phyloP scores from a whole-genome alignment of 306 rosid species.

The Glycine soja region DNA sequence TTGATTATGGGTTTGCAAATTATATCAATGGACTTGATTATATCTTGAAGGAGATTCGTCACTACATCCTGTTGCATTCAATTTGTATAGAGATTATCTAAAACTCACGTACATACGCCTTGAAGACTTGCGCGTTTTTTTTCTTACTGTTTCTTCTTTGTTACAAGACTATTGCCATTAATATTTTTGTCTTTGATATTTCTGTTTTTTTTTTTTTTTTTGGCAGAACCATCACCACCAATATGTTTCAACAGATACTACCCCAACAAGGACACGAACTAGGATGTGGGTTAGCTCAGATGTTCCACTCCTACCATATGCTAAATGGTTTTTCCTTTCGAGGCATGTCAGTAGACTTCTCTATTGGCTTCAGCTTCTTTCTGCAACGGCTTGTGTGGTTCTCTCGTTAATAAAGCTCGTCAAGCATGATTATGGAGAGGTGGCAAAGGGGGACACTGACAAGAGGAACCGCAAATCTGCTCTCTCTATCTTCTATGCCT shows the following conservation, averaged over 20 bases:
- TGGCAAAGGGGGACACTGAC: slow-evolving; percentile 70
- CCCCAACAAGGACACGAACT: slow-evolving; percentile 55
- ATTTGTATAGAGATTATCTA: no score
- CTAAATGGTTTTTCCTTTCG: slow-evolving; percentile 65
- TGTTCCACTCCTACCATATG: slow-evolving; percentile 81
- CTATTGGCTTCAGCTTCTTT: slow-evolving; percentile 82
- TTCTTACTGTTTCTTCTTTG: no score
- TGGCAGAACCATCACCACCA: background rate
- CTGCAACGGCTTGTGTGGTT: slow-evolving; percentile 76
- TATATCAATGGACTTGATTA: slow-evolving; percentile 39
- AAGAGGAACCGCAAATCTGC: slow-evolving; percentile 71
- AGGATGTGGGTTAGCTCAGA: slow-evolving; percentile 72
- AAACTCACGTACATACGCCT: no score
- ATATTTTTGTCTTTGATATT: slow-evolving; percentile 41
- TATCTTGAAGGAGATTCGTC: background rate
- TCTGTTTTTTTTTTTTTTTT: background rate
- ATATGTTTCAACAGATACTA: slow-evolving; percentile 5
- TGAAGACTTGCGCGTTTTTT: no score
- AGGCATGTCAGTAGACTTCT: slow-evolving; percentile 77
- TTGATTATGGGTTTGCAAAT: background rate
- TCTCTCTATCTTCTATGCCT: slow-evolving; percentile 67
- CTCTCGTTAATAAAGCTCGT: slow-evolving; percentile 75
- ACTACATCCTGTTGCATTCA: background rate
- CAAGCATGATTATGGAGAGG: slow-evolving; percentile 65
- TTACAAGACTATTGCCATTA: slow-evolving; percentile 27